Conservation (phyloP, 345 rosid species). For the Lenwebbia sp. region DNA sequence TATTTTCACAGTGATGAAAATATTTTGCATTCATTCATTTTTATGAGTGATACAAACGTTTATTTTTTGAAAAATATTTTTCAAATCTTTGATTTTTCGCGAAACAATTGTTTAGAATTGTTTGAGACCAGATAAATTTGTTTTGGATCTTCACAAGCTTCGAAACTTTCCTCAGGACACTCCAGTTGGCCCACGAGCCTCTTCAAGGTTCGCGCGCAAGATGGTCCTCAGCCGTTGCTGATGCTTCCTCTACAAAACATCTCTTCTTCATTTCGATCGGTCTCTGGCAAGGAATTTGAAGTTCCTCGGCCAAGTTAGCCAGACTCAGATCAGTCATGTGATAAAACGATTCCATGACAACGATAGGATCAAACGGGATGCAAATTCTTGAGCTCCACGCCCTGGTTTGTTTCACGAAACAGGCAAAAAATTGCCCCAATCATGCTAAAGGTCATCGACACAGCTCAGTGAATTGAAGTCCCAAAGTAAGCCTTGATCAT, state of each 20-base stretch:
- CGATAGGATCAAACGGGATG: background rate
- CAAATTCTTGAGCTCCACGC: background rate
- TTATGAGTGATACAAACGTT: no score
- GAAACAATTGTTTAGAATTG: no score
- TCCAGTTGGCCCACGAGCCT: background rate
- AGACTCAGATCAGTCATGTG: background rate
- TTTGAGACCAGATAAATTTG: background rate
- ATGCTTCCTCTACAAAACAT: background rate
- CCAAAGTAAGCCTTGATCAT: background rate
- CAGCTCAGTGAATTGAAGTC: background rate
- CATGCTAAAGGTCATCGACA: background rate
- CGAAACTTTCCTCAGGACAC: background rate
- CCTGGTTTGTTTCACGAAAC: accelerated
- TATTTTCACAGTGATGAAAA: no score
- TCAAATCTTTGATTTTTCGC: no score
- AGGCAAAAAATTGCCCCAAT: background rate
- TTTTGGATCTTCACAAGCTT: background rate
- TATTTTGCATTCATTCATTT: no score
- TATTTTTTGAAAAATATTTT: no score
- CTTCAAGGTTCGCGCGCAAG: background rate
- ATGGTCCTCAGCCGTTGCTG: background rate
- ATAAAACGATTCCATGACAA: background rate
- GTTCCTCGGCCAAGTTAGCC: background rate
- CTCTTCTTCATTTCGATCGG: background rate
- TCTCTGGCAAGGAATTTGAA: background rate